Conservation (phyloP, 176 grass and related monocot species). For the Puya raimondii region DNA sequence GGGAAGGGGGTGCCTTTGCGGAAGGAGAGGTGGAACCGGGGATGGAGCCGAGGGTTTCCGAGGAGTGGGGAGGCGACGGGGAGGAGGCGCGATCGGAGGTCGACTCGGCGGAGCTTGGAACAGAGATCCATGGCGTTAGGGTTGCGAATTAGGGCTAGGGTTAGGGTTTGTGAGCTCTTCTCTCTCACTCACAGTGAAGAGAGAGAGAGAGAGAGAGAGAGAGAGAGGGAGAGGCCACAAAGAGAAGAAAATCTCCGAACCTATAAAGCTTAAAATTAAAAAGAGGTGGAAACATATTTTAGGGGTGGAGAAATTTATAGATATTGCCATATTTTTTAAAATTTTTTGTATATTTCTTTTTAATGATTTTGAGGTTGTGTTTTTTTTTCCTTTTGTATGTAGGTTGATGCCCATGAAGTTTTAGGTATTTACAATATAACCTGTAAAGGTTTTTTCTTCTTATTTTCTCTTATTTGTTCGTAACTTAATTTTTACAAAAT, state of each 20-base stretch:
- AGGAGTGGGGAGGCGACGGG: conserved; percentile 21
- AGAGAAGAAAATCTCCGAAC: neutral
- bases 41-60: neutral
- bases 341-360: neutral
- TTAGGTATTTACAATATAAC: neutral
- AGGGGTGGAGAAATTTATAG: neutral
- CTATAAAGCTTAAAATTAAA: neutral
- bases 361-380: neutral
- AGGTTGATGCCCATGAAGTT: neutral
- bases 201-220: neutral
- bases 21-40: neutral
- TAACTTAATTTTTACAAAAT: too few relatives aligned
- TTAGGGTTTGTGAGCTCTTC: neutral
- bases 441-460: too few relatives aligned
- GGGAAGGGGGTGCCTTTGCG: conserved; percentile 1
- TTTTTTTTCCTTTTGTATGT: neutral
- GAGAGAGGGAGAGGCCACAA: neutral
- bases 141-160: neutral
- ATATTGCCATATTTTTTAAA: neutral
- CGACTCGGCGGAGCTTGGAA: conserved; percentile 36
- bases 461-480: too few relatives aligned
- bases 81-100: conserved; percentile 18
- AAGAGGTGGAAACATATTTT: too few relatives aligned
- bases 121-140: conserved; percentile 23
- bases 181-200: neutral